Conservation (phyloP, 2,329 filamentous ascomycete genomes). For the Drechslera avenae region DNA sequence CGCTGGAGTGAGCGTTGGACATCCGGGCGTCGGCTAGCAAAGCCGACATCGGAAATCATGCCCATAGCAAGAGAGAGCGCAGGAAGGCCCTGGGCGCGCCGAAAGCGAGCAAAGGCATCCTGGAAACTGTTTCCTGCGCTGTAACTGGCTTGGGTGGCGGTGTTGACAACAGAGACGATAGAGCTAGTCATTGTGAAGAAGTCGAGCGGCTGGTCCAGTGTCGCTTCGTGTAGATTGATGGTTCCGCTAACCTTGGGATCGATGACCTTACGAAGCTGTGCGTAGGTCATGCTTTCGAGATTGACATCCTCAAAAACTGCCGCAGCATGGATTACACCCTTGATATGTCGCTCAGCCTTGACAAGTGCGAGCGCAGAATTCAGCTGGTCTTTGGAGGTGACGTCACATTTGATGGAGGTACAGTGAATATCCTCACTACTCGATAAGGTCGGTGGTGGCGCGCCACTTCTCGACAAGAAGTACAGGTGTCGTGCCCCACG, state of each 20-base stretch:
- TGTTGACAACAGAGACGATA: slow-evolving; percentile 16
- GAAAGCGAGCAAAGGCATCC: slow-evolving; percentile 27
- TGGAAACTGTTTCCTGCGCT: slow-evolving; percentile 29
- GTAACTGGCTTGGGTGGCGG: slow-evolving; percentile 27
- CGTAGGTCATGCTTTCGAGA: slow-evolving; percentile 10
- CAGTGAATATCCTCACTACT: not conserved
- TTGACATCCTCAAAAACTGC: slow-evolving; percentile 9
- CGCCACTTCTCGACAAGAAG: slow-evolving; percentile 14
- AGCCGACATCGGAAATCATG: slow-evolving; percentile 32
- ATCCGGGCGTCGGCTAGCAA: too few species aligned
- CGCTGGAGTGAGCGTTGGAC: too few species aligned
- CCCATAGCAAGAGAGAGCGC: slow-evolving; percentile 28
- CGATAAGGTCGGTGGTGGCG: not conserved
- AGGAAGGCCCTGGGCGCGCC: slow-evolving; percentile 18
- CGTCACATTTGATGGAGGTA: slow-evolving; percentile 8
- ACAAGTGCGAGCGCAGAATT: not conserved
- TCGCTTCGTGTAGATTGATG: slow-evolving; percentile 31
- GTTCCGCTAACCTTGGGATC: slow-evolving; percentile 35
- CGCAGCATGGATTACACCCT: slow-evolving; percentile 21
- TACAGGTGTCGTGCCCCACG: slow-evolving; percentile 24
- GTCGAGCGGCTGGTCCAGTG: slow-evolving; percentile 19
- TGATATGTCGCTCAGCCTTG: slow-evolving; percentile 1
- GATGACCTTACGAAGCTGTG: slow-evolving; percentile 8
- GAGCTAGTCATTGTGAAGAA: slow-evolving; percentile 37
- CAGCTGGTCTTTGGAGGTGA: slow-evolving; percentile 11